Base-by-base conservation (phyloP, 108 stramenopile genomes). In the Nannochloropsis gaditana region DNA sequence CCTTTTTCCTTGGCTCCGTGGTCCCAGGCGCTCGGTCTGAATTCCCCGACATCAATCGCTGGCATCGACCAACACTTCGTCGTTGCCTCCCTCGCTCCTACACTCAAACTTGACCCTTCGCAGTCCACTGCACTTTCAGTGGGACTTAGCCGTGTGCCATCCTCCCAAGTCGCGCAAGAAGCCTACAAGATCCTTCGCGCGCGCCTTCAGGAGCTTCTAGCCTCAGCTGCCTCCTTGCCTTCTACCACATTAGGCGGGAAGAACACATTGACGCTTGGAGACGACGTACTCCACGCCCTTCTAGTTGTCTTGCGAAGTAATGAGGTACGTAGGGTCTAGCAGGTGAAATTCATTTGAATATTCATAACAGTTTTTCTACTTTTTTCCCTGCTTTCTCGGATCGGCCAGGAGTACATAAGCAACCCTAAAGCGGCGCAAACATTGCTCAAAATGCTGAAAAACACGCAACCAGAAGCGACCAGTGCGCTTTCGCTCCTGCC, bases 391-490 rank as follows among this genome's bases (percentile, higher is more conserved):
- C 47, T 15, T 15, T 50, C 8, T 73, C 59, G 31, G 31, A 31
- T 1, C 59, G 15, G 15, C 5, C 59, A 73, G 59, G 59, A 73
- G 59, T 73, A 73, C 59, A 73, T 73, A 15, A 73, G 59, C 59
- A 73, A 73, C 59, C 59, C 59, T n/a, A 73, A 73, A 73, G 59
- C 59, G 19, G n/a, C 59, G 8, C 59, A 73, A 4, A 73, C 59
- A 73, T n/a, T 73, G 6, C 59, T 73, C n/a, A 73, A 73, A n/a
- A 73, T 73, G 59, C 59, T 73, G 59, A 73, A 73, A 73, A 15
- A 73, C 15, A 73, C 59, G 15, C 59, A 73, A n/a, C 59, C 59
- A 73, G 59, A 73, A 15, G 59, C 59, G 2, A 73, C 59, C 59
- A 73, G 59, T n/a, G 15, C 59, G 19, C 59, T 73, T n/a, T 73